Conservation (phyloP, 495 filamentous ascomycete genomes). For the Daldinia bambusicola region DNA sequence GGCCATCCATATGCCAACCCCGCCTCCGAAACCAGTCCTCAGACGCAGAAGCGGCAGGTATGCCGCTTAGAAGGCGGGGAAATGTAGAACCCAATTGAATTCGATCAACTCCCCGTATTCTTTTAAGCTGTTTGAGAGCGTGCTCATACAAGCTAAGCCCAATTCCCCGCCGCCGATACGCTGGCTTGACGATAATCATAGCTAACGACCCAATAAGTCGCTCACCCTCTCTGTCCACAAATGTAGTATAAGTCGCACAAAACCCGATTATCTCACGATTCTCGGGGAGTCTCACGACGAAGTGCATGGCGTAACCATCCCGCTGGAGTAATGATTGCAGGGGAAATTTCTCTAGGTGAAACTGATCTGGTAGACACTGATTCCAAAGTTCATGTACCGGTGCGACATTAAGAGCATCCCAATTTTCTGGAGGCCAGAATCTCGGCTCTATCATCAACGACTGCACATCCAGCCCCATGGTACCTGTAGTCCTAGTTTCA, state of each 20-base stretch:
- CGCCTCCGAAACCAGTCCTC: constrained; percentile 69
- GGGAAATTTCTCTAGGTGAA: constrained; percentile 55
- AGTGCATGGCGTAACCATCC: constrained; percentile 70
- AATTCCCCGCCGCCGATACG: constrained; percentile 64
- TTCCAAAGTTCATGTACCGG: constrained; percentile 62
- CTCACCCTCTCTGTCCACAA: constrained; percentile 61
- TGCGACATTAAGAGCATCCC: constrained; percentile 56
- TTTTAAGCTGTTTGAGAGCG: constrained; percentile 62
- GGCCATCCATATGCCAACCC: constrained; percentile 64
- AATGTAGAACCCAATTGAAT: constrained; percentile 70
- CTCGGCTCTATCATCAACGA: constrained; percentile 54
- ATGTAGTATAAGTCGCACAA: constrained; percentile 69
- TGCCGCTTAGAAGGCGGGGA: constrained; percentile 67
- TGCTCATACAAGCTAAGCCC: constrained; percentile 67
- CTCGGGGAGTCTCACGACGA: constrained; percentile 65
- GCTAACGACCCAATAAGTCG: constrained; percentile 68
- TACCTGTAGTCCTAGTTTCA: constrained; percentile 38
- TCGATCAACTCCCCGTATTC: constrained; percentile 63
- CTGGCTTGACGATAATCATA: constrained; percentile 65
- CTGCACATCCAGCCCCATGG: constrained; percentile 47
- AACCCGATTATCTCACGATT: constrained; percentile 65
- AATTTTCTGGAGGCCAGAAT: constrained; percentile 60
- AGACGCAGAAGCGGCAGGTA: constrained; percentile 56
- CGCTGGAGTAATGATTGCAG: constrained; percentile 66
- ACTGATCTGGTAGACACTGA: constrained; percentile 57